Base-by-base conservation (phyloP, 768 basidiomycete species). In the Chalciporus sphaerocephalus region DNA sequence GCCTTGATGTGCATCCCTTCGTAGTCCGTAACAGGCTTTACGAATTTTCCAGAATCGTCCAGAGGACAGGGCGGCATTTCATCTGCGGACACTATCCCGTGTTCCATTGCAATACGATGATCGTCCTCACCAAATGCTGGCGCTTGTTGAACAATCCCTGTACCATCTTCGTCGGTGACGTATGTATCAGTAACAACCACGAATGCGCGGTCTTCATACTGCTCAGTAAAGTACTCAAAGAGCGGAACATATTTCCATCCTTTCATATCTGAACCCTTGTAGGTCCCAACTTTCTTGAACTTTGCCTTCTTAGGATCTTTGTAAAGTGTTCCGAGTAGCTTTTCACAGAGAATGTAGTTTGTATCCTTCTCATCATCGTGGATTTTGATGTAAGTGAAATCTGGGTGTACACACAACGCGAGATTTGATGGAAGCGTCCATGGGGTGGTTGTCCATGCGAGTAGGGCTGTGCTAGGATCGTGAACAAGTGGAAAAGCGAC, bases 71-170 rank as follows among this genome's bases (percentile, higher is more conserved):
- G 96, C 0, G 96, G 94, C 79, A 93, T 83, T 65, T 97, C 94
- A 36, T 95, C 94, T 1, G 79, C 73, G 20, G 74, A 74, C n/a
- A 98, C 64, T 42, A 97, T 79, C 16, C 86, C 89, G 57, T 95
- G 78, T 4, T 81, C 81, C 49, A 95, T 76, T 21, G 89, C 86
- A 57, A 99, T 80, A 42, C 96, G 88, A 66, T 97, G 91, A 77
- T 99, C 96, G 58, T 99, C 96, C 64, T 98, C 95, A 72, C 96
- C 96, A 59, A 96, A 98, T 0, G 87, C 94, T 2, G 96, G 96
- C 2, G 96, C 92, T 70, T 99, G 96, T 65, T 99, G 96, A 23
- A 99, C 96, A 58, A 98, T 94, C 57, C 96, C 96, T 22, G 96
- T 99, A 60, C 96, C 96, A 48, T 92, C 89, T 13, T 81, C 78